These are phyloP conservation scores for Venturia pyrina DNA, from an alignment of 2,329 filamentous ascomycete genomes.

Conservation along the genomic window DNA sequence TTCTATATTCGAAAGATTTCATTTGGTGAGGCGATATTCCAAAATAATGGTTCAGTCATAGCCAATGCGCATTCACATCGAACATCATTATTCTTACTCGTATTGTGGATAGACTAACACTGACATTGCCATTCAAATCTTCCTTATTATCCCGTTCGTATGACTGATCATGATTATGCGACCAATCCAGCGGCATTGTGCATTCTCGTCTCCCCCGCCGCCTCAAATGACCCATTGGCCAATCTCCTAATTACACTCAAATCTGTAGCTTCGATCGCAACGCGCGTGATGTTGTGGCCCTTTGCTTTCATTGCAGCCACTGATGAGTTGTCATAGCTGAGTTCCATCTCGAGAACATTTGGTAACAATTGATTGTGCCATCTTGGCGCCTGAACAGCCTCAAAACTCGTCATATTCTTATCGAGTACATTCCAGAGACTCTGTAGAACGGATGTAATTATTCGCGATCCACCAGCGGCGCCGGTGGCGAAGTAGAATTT, in stretches of 20 bases:
- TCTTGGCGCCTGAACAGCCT: slow-evolving; percentile 57
- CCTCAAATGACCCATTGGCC: slow-evolving; percentile 62
- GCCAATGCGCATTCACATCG: too few relatives aligned
- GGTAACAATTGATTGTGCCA: slow-evolving; percentile 78
- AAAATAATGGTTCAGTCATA: too few relatives aligned
- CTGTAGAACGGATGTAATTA: slow-evolving; percentile 71
- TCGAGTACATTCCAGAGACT: slow-evolving; percentile 65
- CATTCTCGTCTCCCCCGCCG: slow-evolving; percentile 54
- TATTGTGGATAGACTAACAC: too few relatives aligned
- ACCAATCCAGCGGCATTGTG: slow-evolving; percentile 6
- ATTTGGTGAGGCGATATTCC: too few relatives aligned
- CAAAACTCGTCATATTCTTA: slow-evolving; percentile 45
- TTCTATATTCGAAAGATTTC: too few relatives aligned
- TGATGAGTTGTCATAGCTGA: slow-evolving; percentile 55
- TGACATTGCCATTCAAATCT: too few relatives aligned
- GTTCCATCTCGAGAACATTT: slow-evolving; percentile 58
- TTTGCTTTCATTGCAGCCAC: slow-evolving; percentile 50
- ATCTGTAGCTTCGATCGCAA: slow-evolving; percentile 52
- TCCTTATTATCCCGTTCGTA: too few relatives aligned
- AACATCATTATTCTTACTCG: too few relatives aligned
- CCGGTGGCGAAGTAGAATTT: slow-evolving; percentile 60
- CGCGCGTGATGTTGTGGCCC: slow-evolving; percentile 65
- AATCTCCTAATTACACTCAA: slow-evolving; percentile 60
- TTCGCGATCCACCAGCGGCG: slow-evolving; percentile 71
- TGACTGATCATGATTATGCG: too few relatives aligned